A percentile compares a stretch with the other conserved stretches of the same genome.
phyloP scores from a whole-genome alignment of 345 rosid genomes.

The Eucalyptus marginata region DNA sequence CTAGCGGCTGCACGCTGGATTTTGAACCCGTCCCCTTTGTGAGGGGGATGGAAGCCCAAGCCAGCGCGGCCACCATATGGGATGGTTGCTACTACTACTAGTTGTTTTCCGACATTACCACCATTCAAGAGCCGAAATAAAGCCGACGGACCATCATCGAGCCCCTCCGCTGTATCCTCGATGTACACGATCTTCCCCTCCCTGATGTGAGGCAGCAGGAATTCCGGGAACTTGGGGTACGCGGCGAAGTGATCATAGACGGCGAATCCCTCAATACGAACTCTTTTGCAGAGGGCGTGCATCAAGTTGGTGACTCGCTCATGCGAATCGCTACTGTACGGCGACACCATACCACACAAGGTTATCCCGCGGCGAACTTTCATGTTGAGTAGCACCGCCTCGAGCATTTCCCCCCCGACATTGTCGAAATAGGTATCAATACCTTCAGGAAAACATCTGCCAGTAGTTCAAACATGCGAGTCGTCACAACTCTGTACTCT shows the following conservation, averaged over 20 bases:
- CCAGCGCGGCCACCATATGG: too few species aligned
- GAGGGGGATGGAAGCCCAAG: too few species aligned
- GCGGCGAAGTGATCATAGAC: conserved; percentile 24
- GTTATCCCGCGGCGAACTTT: conserved; percentile 30
- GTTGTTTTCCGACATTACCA: conserved; percentile 44
- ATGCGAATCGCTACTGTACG: neutral
- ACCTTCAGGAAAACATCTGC: conserved; percentile 29
- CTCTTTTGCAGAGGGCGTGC: neutral
- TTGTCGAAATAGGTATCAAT: conserved; percentile 52
- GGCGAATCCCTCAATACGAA: conserved; percentile 18
- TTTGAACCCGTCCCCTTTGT: too few species aligned
- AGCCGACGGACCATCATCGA: conserved; percentile 41
- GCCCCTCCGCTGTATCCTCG: conserved; percentile 48
- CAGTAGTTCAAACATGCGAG: neutral
- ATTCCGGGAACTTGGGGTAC: conserved; percentile 24
- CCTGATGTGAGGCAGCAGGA: conserved; percentile 17
- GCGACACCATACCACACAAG: conserved; percentile 28
- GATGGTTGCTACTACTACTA: conserved; percentile 21
- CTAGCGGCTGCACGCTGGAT: too few species aligned
- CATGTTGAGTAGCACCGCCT: conserved; percentile 50
- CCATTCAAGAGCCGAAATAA: conserved; percentile 33
- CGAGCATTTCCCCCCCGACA: conserved; percentile 60
- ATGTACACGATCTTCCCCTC: conserved; percentile 37
- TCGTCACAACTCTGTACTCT: neutral
- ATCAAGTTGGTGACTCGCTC: conserved; percentile 11